phyloP scores from a whole-genome alignment of 345 rosid species.

The Bruguiera sexangula region DNA sequence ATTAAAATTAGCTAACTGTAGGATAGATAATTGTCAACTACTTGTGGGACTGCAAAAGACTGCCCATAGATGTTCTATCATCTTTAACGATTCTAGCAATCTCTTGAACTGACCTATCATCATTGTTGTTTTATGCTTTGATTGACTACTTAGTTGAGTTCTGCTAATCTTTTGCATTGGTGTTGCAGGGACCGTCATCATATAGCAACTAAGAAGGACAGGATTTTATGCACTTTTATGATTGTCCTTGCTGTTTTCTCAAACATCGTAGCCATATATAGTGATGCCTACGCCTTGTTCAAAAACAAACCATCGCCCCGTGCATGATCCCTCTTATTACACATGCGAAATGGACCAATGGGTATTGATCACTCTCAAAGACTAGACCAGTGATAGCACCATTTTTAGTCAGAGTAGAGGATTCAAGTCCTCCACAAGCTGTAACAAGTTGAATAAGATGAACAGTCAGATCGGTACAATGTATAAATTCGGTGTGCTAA shows the following conservation, averaged over 20 bases:
- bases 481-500: background rate
- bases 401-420: background rate
- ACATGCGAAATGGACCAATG: background rate
- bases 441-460: background rate
- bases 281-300: constrained; percentile 18
- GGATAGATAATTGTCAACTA: too few relatives aligned
- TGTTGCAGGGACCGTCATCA: constrained; percentile 19
- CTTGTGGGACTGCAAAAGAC: too few relatives aligned
- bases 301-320: constrained; percentile 12
- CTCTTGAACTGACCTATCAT: too few relatives aligned
- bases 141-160: background rate
- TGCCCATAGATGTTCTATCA: too few relatives aligned
- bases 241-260: constrained; percentile 24
- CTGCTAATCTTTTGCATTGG: background rate
- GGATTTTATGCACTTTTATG: constrained; percentile 9
- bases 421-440: background rate
- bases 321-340: constrained; percentile 1
- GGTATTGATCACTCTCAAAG: background rate
- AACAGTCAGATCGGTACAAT: background rate
- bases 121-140: background rate
- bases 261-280: constrained; percentile 16
- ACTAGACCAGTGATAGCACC: background rate
- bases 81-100: too few relatives aligned
- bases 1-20: too few relatives aligned
- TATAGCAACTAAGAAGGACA: constrained; percentile 22